Conservation (phyloP, 805 yeast genomes). For the Hanseniaspora occidentalis region DNA sequence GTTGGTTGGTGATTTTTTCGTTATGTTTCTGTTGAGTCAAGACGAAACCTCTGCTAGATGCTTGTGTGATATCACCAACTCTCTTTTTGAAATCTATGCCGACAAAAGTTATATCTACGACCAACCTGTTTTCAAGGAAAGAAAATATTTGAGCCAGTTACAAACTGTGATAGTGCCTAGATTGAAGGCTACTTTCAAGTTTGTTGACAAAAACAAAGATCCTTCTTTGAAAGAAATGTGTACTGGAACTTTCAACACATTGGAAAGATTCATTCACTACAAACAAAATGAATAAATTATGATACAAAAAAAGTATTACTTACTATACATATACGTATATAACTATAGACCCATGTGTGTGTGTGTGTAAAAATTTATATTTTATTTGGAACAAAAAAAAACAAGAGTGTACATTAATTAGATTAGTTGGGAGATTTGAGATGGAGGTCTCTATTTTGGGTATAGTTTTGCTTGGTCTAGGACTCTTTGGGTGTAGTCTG, state of each 20-base stretch:
- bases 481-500: constrained; percentile 63
- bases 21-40: constrained; percentile 17
- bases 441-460: constrained; percentile 25
- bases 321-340: not conserved
- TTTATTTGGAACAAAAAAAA: not conserved
- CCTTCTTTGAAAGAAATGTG: constrained; percentile 46
- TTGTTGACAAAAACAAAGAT: constrained; percentile 53
- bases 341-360: no score
- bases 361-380: no score
- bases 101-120: constrained; percentile 63
- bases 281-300: constrained; percentile 36
- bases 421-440: no score
- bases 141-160: constrained; percentile 33
- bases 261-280: constrained; percentile 68
- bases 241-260: constrained; percentile 52
- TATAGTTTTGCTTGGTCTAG: constrained; percentile 69
- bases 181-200: constrained; percentile 43
- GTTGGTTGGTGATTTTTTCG: constrained; percentile 33
- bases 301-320: not conserved
- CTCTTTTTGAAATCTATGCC: constrained; percentile 66
- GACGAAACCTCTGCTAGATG: constrained; percentile 25
- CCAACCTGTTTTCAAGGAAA: constrained; percentile 47
- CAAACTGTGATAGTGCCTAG: constrained; percentile 28
- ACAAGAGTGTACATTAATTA: no score
- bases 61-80: constrained; percentile 48